A percentile compares a stretch with the other conserved stretches of the same genome.
These are phyloP conservation scores for Saturnispora kantuleensis DNA, from an alignment of 805 yeast species.

Conservation along the genomic window DNA sequence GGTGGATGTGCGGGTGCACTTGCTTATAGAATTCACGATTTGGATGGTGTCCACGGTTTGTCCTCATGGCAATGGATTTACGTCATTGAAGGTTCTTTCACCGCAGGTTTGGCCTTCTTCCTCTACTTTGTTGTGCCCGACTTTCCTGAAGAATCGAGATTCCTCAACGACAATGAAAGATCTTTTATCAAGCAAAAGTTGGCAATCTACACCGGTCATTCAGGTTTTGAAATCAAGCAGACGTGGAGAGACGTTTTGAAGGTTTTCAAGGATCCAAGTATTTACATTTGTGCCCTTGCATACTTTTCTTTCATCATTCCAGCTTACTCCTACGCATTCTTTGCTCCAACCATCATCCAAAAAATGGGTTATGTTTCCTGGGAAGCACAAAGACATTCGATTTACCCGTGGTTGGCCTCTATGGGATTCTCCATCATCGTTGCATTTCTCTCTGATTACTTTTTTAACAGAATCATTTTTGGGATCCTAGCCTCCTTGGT, in stretches of 20 bases:
- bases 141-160: constrained; percentile 62
- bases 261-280: constrained; percentile 50
- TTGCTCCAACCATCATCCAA: constrained; percentile 57
- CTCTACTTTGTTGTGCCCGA: constrained; percentile 47
- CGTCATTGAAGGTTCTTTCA: constrained; percentile 30
- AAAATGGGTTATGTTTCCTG: constrained; percentile 58
- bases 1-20: constrained; percentile 75
- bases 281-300: constrained; percentile 48
- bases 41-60: constrained; percentile 36
- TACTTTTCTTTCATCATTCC: constrained; percentile 63
- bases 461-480: constrained; percentile 37
- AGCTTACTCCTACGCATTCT: constrained; percentile 68
- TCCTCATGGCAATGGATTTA: constrained; percentile 40
- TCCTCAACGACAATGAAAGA: constrained; percentile 42
- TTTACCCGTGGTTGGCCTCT: constrained; percentile 77
- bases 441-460: constrained; percentile 55
- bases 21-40: constrained; percentile 52
- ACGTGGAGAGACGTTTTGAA: constrained; percentile 34
- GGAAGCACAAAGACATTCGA: constrained; percentile 69
- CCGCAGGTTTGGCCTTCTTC: constrained; percentile 26
- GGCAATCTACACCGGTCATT: constrained; percentile 39
- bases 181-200: constrained; percentile 49
- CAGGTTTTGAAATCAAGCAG: constrained; percentile 40
- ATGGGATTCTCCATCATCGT: constrained; percentile 53
- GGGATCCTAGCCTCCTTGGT: constrained; percentile 26